Conservation (phyloP, 2,329 filamentous ascomycete genomes). For the Coniochaeta sp. region DNA sequence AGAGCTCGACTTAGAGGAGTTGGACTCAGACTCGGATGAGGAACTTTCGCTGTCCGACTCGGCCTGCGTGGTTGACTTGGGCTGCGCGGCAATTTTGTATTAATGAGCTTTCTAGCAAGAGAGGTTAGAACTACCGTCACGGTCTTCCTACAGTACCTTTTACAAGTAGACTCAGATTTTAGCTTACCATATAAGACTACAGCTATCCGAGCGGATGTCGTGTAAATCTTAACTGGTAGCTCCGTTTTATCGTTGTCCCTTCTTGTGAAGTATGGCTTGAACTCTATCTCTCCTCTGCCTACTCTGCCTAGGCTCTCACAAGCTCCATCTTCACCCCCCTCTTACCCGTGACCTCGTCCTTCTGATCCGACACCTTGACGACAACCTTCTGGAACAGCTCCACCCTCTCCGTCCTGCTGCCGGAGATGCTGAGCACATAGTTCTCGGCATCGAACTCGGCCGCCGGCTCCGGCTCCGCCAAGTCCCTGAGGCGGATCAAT, state of each 20-base stretch:
- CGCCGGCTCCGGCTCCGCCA: constrained; percentile 70
- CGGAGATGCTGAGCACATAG: constrained; percentile 62
- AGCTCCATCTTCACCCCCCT: constrained; percentile 76
- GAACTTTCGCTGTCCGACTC: constrained; percentile 28
- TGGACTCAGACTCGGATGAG: constrained; percentile 20
- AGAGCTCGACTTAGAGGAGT: constrained; percentile 20
- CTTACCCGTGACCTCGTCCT: constrained; percentile 95
- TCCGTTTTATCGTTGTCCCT: background rate
- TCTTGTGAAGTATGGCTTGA: too few species aligned
- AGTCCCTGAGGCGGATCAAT: constrained; percentile 76
- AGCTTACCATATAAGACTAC: background rate
- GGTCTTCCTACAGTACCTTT: background rate
- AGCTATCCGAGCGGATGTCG: background rate
- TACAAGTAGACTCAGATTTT: background rate
- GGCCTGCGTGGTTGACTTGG: constrained; percentile 37
- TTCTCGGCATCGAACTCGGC: constrained; percentile 79
- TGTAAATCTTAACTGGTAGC: background rate
- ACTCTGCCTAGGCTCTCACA: constrained; percentile 21
- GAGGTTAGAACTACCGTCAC: background rate
- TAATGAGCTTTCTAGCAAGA: background rate
- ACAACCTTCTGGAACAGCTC: constrained; percentile 89
- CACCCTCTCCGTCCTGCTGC: constrained; percentile 50
- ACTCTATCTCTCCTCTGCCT: too few species aligned
- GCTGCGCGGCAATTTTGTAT: constrained; percentile 7
- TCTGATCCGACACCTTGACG: constrained; percentile 84